Conservation (phyloP, 106 monocot species). For the Narthecium ossifragum region DNA sequence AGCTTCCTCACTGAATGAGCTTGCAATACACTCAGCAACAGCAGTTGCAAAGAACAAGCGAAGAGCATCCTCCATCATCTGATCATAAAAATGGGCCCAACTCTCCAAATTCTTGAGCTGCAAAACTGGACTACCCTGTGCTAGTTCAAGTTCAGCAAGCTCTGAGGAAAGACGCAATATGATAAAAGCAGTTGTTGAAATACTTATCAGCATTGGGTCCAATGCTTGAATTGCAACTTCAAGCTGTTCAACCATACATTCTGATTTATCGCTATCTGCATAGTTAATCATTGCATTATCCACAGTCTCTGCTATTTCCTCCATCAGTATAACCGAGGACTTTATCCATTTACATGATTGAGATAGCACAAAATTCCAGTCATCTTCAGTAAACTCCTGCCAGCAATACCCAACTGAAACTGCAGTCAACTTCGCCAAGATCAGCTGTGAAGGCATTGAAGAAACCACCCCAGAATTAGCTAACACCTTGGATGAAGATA, state of each 20-base stretch:
- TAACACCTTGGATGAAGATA: constrained; percentile 4
- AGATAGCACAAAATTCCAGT: constrained; percentile 70
- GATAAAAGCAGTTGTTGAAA: constrained; percentile 48
- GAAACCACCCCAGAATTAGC: constrained; percentile 3
- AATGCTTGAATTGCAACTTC: constrained; percentile 35
- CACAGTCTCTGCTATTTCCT: constrained; percentile 69
- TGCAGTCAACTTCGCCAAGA: constrained; percentile 53
- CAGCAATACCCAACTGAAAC: constrained; percentile 85
- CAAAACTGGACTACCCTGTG: constrained; percentile 15
- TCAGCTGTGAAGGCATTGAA: constrained; percentile 29
- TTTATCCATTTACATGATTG: constrained; percentile 46
- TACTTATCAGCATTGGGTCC: constrained; percentile 37
- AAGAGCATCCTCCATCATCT: constrained; percentile 55
- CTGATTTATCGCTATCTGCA: constrained; percentile 11
- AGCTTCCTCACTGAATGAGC: constrained; percentile 39
- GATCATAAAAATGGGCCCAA: constrained; percentile 38
- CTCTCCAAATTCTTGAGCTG: constrained; percentile 16
- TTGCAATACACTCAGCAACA: constrained; percentile 69
- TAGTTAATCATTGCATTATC: constrained; percentile 40
- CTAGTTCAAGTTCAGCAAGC: constrained; percentile 29
- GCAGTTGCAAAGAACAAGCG: constrained; percentile 75
- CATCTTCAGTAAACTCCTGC: constrained; percentile 71
- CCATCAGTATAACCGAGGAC: constrained; percentile 65
- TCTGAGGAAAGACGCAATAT: constrained; percentile 39
- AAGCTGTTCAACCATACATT: constrained; percentile 36